Conservation (phyloP, 306 rosid genomes). For the Prosopis cineraria region DNA sequence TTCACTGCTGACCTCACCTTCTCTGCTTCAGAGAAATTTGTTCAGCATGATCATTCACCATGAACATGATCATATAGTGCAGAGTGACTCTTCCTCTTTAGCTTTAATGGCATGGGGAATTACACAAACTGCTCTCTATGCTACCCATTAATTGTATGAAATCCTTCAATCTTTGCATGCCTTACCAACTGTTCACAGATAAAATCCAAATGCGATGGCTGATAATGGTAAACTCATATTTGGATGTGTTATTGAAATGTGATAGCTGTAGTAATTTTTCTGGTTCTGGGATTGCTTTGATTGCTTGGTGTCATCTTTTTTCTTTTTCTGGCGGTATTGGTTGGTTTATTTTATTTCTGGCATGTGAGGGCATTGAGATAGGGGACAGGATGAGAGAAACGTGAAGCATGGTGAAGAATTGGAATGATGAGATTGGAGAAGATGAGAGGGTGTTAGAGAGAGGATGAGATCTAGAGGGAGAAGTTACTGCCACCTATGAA, state of each 20-base stretch:
- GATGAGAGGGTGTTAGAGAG: conserved; percentile 50
- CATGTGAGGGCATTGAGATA: background rate
- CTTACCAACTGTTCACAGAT: conserved; percentile 47
- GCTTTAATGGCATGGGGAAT: conserved; percentile 55
- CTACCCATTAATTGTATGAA: conserved; percentile 41
- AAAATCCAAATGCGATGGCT: conserved; percentile 17
- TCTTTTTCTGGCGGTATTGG: background rate
- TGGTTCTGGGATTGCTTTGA: conserved; percentile 27
- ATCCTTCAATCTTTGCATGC: conserved; percentile 64
- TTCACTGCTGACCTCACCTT: no score
- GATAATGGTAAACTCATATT: conserved; percentile 4
- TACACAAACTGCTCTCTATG: conserved; percentile 39
- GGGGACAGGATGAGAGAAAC: conserved; percentile 35
- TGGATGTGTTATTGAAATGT: conserved; percentile 2
- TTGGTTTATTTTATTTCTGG: background rate
- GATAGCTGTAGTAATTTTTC: conserved; percentile 20
- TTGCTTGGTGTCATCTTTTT: conserved; percentile 3
- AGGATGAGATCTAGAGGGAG: no score
- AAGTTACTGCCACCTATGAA: no score
- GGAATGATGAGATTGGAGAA: no score
- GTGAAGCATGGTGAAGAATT: conserved; percentile 36
- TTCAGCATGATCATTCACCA: no score
- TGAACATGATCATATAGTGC: conserved; percentile 13
- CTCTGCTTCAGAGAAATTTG: no score
- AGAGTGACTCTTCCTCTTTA: conserved; percentile 46